Evolutionary conservation across 441 rosid genomes (phyloP), one percentile per base, ranked within the genome.

Genomic region (Adansonia madagascariensis): DNA sequence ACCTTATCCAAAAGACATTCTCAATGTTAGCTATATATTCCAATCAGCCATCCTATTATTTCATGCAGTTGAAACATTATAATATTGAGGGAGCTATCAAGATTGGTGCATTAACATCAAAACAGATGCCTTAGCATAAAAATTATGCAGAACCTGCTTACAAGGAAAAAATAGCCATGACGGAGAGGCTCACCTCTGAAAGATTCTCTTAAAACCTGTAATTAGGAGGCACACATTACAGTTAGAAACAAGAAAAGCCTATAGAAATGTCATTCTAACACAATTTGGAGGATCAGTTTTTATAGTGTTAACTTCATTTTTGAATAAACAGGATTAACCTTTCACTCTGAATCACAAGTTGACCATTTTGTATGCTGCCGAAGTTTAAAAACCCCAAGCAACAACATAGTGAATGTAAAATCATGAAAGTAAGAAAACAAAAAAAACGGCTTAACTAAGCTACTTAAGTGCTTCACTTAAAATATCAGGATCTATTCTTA

Each of bases 151-250:
- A 77, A 50, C 24, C 64, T 52, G 20, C 61, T 43, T 14, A 57
- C 27, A 9, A 17, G 56, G 18, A 65, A 20, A 49, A 65, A 31
- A 41, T 12, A 53, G 52, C 44, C 50, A 66, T 74, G 72, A 52
- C 15, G 15, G 49, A 73, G 81, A 74, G 8, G 70, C 89, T 84
- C 86, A 95, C 99, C 92, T 84, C 84, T 87, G 79, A 82, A 87
- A 77, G 98, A 85, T 89, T 95, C 97, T 75, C 97, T 91, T 68
- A 90, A 74, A 74, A 88, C 89, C 98, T 93, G 89, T 47, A 80
- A 74, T 81, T 7, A 73, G n/a, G 59, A 79, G 75, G 61, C 78
- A 80, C 9, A 70, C 77, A 79, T 79, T 75, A 80, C 46, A 20
- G 49, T 50, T 49, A 53, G 44, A 24, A 75, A 61, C 17, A 41